These are phyloP conservation scores for Cinnamomum chago DNA, from an alignment of 164 flowering plant species.

Conservation along the genomic window DNA sequence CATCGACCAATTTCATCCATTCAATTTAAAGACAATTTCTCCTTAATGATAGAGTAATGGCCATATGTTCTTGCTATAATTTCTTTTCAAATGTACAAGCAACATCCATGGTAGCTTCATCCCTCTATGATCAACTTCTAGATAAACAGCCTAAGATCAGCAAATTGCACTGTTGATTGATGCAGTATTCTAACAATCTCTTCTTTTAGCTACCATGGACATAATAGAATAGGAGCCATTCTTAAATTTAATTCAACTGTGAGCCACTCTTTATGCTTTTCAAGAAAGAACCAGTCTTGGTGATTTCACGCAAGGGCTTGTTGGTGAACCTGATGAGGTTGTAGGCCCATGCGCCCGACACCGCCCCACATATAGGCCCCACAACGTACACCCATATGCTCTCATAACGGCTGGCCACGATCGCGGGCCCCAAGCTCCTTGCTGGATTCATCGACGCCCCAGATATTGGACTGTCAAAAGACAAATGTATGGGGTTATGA, in stretches of 20 bases:
- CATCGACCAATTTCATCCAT: too few species aligned
- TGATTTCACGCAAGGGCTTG: conserved; percentile 74
- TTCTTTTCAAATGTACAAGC: too few species aligned
- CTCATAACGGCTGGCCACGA: conserved; percentile 38
- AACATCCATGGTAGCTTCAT: too few species aligned
- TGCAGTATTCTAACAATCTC: too few species aligned
- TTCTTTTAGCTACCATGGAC: too few species aligned
- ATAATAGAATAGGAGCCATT: background rate
- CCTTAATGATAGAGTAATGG: too few species aligned
- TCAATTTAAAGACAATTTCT: too few species aligned
- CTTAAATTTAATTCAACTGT: background rate
- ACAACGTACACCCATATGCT: conserved; percentile 69
- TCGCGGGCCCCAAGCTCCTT: conserved; percentile 89
- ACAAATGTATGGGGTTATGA: background rate
- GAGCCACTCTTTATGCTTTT: conserved; percentile 7
- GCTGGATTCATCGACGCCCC: conserved; percentile 99
- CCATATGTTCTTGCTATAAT: too few species aligned
- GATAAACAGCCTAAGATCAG: too few species aligned
- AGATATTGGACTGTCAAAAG: conserved; percentile 55
- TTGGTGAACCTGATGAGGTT: conserved; percentile 69
- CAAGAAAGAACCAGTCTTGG: conserved; percentile 37
- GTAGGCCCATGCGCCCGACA: conserved; percentile 74
- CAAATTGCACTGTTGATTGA: too few species aligned
- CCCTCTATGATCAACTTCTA: too few species aligned
- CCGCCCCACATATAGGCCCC: conserved; percentile 58